Percentiles rank a stretch among this genome's conserved stretches.
phyloP scores from a whole-genome alignment of 495 filamentous ascomycete genomes.

The Amniculicola lignicola region DNA sequence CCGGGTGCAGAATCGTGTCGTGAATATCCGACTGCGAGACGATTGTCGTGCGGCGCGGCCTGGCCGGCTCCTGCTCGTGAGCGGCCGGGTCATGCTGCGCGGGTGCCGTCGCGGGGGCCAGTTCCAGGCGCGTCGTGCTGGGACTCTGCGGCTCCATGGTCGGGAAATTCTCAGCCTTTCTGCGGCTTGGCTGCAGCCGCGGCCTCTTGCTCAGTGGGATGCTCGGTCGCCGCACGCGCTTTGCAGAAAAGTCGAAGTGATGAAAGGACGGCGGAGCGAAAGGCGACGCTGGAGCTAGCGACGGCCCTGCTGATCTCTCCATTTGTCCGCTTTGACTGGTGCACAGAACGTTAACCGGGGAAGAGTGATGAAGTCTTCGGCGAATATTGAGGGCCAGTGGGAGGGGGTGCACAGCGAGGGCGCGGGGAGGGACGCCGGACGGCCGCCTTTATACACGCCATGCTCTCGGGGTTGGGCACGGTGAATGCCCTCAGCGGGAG shows the following conservation, averaged over 20 bases:
- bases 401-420: neutral
- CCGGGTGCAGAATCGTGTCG: constrained; percentile 76
- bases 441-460: constrained; percentile 10
- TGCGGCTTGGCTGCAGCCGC: constrained; percentile 27
- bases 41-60: constrained; percentile 9
- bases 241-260: neutral
- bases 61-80: constrained; percentile 4
- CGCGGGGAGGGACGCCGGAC: neutral
- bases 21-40: constrained; percentile 50
- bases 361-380: constrained; percentile 31
- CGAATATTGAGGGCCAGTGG: constrained; percentile 30
- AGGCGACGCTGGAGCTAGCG: constrained; percentile 12
- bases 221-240: constrained; percentile 11
- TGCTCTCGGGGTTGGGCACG: neutral
- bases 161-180: too few relatives aligned
- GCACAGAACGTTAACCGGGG: neutral
- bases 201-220: constrained; percentile 14
- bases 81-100: constrained; percentile 6
- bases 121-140: neutral
- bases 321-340: constrained; percentile 31
- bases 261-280: constrained; percentile 1
- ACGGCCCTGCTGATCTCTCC: constrained; percentile 23
- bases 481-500: neutral
- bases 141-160: constrained; percentile 20
- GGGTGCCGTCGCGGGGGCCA: too few relatives aligned